Base-by-base conservation (phyloP, 352 stramenopile genomes). In the Globisporangium sylvaticum region DNA sequence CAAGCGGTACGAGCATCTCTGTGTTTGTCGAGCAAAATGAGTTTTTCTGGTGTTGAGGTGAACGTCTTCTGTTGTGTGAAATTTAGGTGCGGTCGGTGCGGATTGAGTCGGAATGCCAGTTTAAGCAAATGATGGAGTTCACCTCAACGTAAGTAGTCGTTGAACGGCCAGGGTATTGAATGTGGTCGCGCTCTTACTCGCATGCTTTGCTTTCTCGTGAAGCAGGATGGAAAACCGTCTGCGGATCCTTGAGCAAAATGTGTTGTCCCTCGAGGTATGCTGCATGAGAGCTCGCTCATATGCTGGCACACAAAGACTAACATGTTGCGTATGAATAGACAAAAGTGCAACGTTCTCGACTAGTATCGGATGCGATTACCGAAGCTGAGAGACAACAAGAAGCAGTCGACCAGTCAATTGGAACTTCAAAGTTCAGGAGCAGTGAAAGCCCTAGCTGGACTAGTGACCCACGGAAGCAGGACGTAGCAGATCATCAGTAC, bases 61-160 rank as follows among this genome's bases (percentile, higher is more conserved):
- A 25, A 52, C 12, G 1, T 22, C 4, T 53, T 31, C 1, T n/a
- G 24, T 31, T 48, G 32, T 6, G 2, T 44, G n/a, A 3, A 44
- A 18, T 48, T 5, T 32, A 79, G 73, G 67, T 77, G 34, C 58
- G 67, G 10, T 70, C 70, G 0, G 67, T 79, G n/a, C 66, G 29
- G 27, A 29, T 66, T 14, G 69, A 74, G 37, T 65, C 65, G 5
- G 65, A 72, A 15, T 60, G 46, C 22, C 66, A 72, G 32, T 62
- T 68, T 32, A 64, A 67, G 54, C 66, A 72, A 27, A 62, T 72
- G 66, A 42, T 60, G 37, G 66, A 59, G 60, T 65, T 72, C n/a
- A 72, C 66, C 6, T 68, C 66, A 3, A 37, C 56, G 66, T 72
- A 55, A 42, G 52, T 31, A 62, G 12, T 34, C 24, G n/a, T 14